Evolutionary conservation across 345 rosid genomes (phyloP).

Genomic region (Gossypium stocksii): DNA sequence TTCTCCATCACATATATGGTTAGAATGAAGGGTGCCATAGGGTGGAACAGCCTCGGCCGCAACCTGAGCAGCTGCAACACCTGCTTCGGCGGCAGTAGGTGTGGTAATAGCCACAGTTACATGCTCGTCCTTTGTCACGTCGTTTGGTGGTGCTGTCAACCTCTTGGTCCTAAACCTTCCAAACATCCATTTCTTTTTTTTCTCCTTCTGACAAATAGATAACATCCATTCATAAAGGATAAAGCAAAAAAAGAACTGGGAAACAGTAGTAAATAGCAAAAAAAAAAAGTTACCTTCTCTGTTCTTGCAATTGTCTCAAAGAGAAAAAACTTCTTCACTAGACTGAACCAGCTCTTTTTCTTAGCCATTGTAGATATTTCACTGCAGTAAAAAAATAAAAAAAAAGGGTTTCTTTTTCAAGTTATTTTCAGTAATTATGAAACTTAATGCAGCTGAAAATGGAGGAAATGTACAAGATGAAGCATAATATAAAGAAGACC

Average conservation of each 20-base stretch:
- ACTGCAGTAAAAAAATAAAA: slow-evolving; percentile 14
- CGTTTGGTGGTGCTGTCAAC: slow-evolving; percentile 32
- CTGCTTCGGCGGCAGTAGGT: slow-evolving; percentile 33
- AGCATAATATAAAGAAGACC: not conserved
- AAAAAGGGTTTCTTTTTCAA: not conserved
- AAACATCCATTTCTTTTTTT: slow-evolving; percentile 65
- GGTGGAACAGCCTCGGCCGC: slow-evolving; percentile 49
- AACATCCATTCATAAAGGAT: not conserved
- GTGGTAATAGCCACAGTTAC: slow-evolving; percentile 47
- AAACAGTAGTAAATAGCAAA: not conserved
- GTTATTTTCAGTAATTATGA: not conserved
- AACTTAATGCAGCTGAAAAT: not conserved
- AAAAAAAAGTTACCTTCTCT: slow-evolving; percentile 49
- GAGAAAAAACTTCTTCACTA: slow-evolving; percentile 61
- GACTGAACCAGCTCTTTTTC: slow-evolving; percentile 70
- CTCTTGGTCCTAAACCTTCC: slow-evolving; percentile 52
- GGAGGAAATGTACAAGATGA: not conserved
- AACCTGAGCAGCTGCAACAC: slow-evolving; percentile 45
- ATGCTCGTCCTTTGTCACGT: slow-evolving; percentile 29
- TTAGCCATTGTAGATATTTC: slow-evolving; percentile 52
- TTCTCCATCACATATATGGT: slow-evolving; percentile 28
- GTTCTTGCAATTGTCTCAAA: slow-evolving; percentile 42
- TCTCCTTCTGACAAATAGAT: slow-evolving; percentile 40
- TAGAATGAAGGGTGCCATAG: slow-evolving; percentile 26
- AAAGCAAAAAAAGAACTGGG: not conserved